Evolutionary conservation across 495 filamentous ascomycete species (phyloP).

Genomic region (Neurospora sp.): DNA sequence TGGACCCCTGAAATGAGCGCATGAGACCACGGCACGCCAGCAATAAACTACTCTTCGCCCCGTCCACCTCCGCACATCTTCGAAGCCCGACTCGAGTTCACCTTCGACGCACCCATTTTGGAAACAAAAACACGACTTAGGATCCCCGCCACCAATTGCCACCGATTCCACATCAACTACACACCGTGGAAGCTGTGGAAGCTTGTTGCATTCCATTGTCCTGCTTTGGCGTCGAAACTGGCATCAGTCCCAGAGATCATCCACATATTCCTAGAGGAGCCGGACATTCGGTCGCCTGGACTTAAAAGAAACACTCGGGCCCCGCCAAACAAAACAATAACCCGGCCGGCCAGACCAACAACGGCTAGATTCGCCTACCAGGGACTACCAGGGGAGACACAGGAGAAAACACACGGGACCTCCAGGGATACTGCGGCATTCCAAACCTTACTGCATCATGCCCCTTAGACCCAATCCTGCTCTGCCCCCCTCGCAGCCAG

Average conservation of each 20-base stretch:
- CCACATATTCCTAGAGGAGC: neutral
- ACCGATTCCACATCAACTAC: neutral
- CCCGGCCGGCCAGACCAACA: slow-evolving; percentile 1
- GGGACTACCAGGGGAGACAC: neutral
- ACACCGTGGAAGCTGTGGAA: neutral
- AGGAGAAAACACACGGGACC: neutral
- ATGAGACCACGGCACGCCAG: neutral
- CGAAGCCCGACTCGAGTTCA: neutral
- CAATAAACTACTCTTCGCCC: neutral
- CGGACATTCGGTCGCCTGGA: neutral
- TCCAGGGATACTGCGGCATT: neutral
- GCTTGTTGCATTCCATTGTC: neutral
- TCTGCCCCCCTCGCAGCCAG: neutral
- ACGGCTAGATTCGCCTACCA: neutral
- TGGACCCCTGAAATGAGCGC: neutral
- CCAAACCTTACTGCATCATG: neutral
- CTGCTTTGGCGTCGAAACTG: neutral
- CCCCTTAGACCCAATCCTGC: neutral
- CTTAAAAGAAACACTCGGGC: neutral
- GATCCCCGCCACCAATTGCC: neutral
- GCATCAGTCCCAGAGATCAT: neutral
- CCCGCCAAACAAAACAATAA: neutral
- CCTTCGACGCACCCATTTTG: neutral
- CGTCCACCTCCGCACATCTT: neutral
- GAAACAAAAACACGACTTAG: neutral